Conservation (phyloP, 495 filamentous ascomycete species). For the Daldinia vernicosa region DNA sequence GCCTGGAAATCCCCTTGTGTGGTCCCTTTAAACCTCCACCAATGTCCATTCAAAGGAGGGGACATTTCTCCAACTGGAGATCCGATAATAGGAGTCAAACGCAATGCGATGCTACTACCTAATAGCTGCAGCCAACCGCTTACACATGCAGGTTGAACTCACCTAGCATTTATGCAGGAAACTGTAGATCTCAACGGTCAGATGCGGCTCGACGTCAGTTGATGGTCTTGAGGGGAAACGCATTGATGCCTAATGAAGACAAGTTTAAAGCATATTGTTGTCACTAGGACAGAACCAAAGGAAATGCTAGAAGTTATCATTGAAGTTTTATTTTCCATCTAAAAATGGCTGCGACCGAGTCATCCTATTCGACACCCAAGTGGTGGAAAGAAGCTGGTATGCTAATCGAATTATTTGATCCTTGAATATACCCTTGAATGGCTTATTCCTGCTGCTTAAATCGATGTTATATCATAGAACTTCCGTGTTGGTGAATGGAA, state of each 20-base stretch:
- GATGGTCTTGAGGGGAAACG: slow-evolving; percentile 10
- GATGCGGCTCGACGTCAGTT: slow-evolving; percentile 35
- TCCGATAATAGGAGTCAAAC: slow-evolving; percentile 4
- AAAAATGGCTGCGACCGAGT: slow-evolving; percentile 24
- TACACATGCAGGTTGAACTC: neutral
- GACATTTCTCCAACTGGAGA: neutral
- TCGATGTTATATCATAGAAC: neutral
- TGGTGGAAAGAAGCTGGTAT: slow-evolving; percentile 63
- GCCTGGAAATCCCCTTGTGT: neutral
- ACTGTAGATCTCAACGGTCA: slow-evolving; percentile 21
- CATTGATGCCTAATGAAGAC: slow-evolving; percentile 32
- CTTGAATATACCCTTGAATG: neutral
- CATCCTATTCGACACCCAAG: slow-evolving; percentile 55
- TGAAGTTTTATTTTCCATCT: neutral
- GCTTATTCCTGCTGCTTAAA: neutral
- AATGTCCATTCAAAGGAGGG: neutral
- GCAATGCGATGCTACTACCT: neutral
- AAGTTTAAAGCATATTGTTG: slow-evolving; percentile 11
- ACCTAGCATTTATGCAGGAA: neutral
- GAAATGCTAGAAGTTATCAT: neutral
- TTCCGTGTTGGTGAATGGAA: neutral
- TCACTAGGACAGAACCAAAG: neutral
- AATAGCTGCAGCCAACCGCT: slow-evolving; percentile 20
- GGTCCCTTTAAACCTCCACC: neutral
- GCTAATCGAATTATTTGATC: neutral